A percentile compares a stretch with the other conserved stretches of the same genome.
Conservation (phyloP, 495 filamentous ascomycete genomes). For the Penicillium riverlandense region DNA sequence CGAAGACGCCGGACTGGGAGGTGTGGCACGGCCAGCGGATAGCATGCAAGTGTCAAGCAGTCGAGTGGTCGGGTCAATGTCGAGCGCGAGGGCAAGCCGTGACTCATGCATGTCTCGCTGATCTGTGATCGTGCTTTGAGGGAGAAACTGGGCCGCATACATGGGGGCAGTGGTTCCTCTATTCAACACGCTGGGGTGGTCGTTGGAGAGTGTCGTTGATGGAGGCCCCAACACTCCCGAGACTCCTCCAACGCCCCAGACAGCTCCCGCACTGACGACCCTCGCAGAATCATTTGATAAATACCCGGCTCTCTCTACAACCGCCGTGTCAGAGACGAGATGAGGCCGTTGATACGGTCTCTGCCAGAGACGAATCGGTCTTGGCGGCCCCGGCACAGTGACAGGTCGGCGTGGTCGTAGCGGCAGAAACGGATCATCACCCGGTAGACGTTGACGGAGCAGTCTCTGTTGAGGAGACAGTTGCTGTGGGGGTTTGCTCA, state of each 20-base stretch:
- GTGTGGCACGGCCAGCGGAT: slow-evolving; percentile 4
- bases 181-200: slow-evolving; percentile 53
- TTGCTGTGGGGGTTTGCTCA: slow-evolving; percentile 54
- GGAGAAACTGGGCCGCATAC: slow-evolving; percentile 62
- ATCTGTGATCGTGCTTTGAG: slow-evolving; percentile 44
- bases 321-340: slow-evolving; percentile 21
- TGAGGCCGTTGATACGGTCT: slow-evolving; percentile 27
- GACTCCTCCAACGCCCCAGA: slow-evolving; percentile 80
- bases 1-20: slow-evolving; percentile 21
- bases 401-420: slow-evolving; percentile 5
- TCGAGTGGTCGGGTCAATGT: slow-evolving; percentile 62
- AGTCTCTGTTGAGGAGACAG: slow-evolving; percentile 56
- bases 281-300: slow-evolving; percentile 8
- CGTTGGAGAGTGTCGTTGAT: slow-evolving; percentile 46
- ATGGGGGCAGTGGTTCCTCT: slow-evolving; percentile 71
- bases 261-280: slow-evolving; percentile 56
- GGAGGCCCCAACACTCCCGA: slow-evolving; percentile 33
- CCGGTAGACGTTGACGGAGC: slow-evolving; percentile 47
- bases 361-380: slow-evolving; percentile 9
- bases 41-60: slow-evolving; percentile 41
- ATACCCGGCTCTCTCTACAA: slow-evolving; percentile 1
- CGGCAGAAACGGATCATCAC: slow-evolving; percentile 61
- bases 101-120: slow-evolving; percentile 63
- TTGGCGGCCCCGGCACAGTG: slow-evolving; percentile 15
- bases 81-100: slow-evolving; percentile 74